Conservation (phyloP, 176 grass and related monocot genomes). For the Oryza nivara region DNA sequence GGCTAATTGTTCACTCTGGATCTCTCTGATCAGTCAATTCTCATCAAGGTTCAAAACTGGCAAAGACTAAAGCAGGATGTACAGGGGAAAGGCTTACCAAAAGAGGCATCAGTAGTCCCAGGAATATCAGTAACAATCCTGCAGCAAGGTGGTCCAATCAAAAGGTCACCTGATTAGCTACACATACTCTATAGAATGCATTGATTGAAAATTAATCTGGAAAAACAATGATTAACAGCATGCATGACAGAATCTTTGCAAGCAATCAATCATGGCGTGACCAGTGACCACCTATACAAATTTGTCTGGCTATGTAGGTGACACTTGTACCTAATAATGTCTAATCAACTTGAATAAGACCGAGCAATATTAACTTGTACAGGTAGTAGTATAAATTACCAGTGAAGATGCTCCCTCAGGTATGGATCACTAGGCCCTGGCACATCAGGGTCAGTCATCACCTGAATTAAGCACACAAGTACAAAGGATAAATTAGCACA, state of each 20-base stretch:
- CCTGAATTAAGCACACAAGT: conserved; percentile 48
- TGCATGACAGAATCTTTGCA: conserved; percentile 25
- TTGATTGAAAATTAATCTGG: neutral
- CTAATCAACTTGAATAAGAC: neutral
- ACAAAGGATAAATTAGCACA: conserved; percentile 24
- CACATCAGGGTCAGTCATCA: conserved; percentile 88
- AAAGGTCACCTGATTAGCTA: conserved; percentile 29
- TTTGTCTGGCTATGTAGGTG: neutral
- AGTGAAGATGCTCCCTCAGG: conserved; percentile 86
- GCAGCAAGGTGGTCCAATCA: conserved; percentile 39
- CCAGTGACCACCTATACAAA: neutral
- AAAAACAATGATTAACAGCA: neutral
- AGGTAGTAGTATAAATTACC: conserved; percentile 38
- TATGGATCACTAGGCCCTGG: conserved; percentile 84
- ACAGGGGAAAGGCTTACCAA: conserved; percentile 65
- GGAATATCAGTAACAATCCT: conserved; percentile 88
- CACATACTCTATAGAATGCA: conserved; percentile 3
- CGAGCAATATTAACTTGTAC: neutral
- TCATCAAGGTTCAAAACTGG: conserved; percentile 24
- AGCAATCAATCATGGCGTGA: conserved; percentile 6
- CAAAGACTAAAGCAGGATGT: conserved; percentile 41
- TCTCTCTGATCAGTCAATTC: conserved; percentile 13
- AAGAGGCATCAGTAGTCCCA: conserved; percentile 82
- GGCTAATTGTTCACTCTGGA: neutral
- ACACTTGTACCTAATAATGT: neutral